Percentiles rank a stretch among this genome's conserved stretches.
Evolutionary conservation across 495 filamentous ascomycete species (phyloP).

Genomic region (Annulohypoxylon maeteangense): DNA sequence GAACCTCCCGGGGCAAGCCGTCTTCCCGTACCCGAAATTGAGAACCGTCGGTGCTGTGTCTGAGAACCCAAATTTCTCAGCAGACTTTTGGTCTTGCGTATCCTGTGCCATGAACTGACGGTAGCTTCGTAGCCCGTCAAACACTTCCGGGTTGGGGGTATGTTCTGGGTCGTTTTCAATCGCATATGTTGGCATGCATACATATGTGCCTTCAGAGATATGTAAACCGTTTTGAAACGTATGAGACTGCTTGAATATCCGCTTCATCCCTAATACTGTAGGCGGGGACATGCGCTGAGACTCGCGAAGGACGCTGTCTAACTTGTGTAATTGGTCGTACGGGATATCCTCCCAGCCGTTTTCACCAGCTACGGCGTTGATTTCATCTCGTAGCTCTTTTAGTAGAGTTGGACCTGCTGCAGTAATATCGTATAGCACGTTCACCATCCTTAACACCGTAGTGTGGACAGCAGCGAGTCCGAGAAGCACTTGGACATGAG

Average conservation of each 20-base stretch:
- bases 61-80: constrained; percentile 13
- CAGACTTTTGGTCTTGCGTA: background rate
- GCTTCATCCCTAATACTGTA: constrained; percentile 3
- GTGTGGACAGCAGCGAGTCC: constrained; percentile 16
- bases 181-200: constrained; percentile 15
- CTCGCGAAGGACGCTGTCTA: constrained; percentile 19
- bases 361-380: background rate
- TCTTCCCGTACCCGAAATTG: constrained; percentile 41
- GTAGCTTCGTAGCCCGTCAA: constrained; percentile 36
- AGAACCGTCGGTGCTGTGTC: constrained; percentile 8
- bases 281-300: background rate
- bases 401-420: background rate
- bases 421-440: constrained; percentile 15
- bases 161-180: constrained; percentile 34
- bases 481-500: background rate
- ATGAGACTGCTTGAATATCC: background rate
- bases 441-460: constrained; percentile 1
- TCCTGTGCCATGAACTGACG: background rate
- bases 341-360: background rate
- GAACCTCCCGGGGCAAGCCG: constrained; percentile 42
- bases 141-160: constrained; percentile 19
- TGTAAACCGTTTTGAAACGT: constrained; percentile 16
- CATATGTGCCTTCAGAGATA: constrained; percentile 28
- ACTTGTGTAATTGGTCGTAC: constrained; percentile 35
- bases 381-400: background rate